These are phyloP conservation scores for Paramecium octaurelia DNA, from an alignment of 73 alveolate genomes.

Conservation along the genomic window DNA sequence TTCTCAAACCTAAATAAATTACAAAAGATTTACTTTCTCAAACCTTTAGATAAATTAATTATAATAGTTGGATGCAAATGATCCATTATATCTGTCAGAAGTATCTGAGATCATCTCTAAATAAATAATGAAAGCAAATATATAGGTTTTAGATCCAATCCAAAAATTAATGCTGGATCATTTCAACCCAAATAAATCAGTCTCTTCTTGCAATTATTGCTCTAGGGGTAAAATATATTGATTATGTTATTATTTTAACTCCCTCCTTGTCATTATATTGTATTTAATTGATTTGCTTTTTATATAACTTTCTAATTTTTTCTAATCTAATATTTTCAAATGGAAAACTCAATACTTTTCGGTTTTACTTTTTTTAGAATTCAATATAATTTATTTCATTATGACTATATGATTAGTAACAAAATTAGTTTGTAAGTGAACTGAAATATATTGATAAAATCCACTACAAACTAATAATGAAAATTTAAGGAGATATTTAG, in stretches of 20 bases:
- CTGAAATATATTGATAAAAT: too few relatives aligned
- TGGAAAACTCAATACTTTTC: too few relatives aligned
- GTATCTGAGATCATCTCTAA: background rate
- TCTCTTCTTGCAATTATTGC: background rate
- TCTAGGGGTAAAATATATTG: background rate
- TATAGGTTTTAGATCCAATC: background rate
- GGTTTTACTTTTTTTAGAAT: too few relatives aligned
- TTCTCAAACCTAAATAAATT: conserved; percentile 66
- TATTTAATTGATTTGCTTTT: too few relatives aligned
- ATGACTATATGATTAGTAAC: too few relatives aligned
- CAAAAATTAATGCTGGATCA: background rate
- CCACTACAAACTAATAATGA: too few relatives aligned
- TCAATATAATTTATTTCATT: too few relatives aligned
- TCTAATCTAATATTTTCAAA: too few relatives aligned
- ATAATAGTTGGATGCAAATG: background rate
- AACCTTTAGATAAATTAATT: background rate
- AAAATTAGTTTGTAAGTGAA: too few relatives aligned
- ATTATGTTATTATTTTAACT: background rate
- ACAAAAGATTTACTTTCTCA: background rate
- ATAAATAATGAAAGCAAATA: conserved; percentile 12
- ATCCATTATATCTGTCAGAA: background rate
- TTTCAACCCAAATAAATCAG: background rate
- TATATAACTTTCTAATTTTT: too few relatives aligned
- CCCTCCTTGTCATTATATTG: too few relatives aligned
- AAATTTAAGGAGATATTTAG: too few relatives aligned